Evolutionary conservation across 2,329 filamentous ascomycete genomes (phyloP).

Genomic region (Penicillium sp.): DNA sequence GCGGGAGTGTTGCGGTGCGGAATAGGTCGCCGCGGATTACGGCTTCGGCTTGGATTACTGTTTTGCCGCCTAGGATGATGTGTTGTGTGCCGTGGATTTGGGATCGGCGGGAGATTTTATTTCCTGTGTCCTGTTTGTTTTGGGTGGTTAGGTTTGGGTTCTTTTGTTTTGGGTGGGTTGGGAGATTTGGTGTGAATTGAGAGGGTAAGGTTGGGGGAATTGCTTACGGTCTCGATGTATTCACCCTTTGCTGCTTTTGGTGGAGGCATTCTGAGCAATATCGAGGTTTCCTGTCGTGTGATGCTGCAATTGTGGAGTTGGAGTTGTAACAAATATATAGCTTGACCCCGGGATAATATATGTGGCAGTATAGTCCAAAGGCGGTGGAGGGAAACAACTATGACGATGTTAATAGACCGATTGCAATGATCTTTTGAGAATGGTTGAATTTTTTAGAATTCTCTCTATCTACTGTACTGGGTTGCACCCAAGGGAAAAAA

Average conservation of each 20-base stretch:
- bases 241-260: slow-evolving; percentile 77
- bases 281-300: background rate
- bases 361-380: slow-evolving; percentile 3
- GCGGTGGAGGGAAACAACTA: slow-evolving; percentile 4
- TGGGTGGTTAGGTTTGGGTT: slow-evolving; percentile 1
- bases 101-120: slow-evolving; percentile 93
- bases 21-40: slow-evolving; percentile 90
- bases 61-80: slow-evolving; percentile 95
- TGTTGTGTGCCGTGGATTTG: slow-evolving; percentile 93
- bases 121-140: slow-evolving; percentile 81
- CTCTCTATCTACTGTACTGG: background rate
- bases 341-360: background rate
- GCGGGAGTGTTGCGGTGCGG: slow-evolving; percentile 42
- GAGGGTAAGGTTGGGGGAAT: background rate
- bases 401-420: background rate
- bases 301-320: background rate
- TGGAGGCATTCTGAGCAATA: slow-evolving; percentile 59
- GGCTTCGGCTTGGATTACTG: slow-evolving; percentile 91
- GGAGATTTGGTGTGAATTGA: background rate
- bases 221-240: slow-evolving; percentile 88
- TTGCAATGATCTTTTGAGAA: no score
- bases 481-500: background rate
- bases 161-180: slow-evolving; percentile 5
- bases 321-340: background rate
- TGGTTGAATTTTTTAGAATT: no score